These are phyloP conservation scores for Canna indica DNA, from an alignment of 176 grass and related monocot species.

Conservation along the genomic window DNA sequence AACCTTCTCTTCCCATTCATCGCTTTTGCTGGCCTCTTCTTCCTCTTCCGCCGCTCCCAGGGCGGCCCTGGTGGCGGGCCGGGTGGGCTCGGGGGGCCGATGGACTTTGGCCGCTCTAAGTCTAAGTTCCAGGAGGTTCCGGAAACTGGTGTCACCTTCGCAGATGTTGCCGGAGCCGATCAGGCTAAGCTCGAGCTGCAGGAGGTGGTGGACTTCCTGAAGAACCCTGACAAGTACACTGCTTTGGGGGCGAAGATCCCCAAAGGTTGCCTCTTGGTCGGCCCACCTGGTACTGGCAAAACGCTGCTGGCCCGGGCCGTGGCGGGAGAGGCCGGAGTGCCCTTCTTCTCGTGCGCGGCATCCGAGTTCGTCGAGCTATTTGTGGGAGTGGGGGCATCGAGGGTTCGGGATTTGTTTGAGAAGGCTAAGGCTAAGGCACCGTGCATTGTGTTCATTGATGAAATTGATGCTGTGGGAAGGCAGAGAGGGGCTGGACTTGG, in stretches of 20 bases:
- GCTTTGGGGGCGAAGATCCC: slow-evolving; percentile 86
- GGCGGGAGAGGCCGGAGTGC: slow-evolving; percentile 79
- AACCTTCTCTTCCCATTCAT: slow-evolving; percentile 91
- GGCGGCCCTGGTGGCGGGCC: slow-evolving; percentile 62
- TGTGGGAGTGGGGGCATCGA: slow-evolving; percentile 78
- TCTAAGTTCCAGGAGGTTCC: slow-evolving; percentile 98
- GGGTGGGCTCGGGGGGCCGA: slow-evolving; percentile 76
- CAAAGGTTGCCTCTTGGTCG: slow-evolving; percentile 81
- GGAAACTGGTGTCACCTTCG: slow-evolving; percentile 67
- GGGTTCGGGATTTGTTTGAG: slow-evolving; percentile 90
- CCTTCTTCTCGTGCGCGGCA: slow-evolving; percentile 89
- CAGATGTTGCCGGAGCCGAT: slow-evolving; percentile 78
- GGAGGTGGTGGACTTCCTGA: slow-evolving; percentile 90
- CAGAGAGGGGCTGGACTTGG: slow-evolving; percentile 88
- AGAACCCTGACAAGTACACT: slow-evolving; percentile 97
- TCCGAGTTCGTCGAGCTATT: slow-evolving; percentile 97
- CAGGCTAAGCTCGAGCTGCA: slow-evolving; percentile 98
- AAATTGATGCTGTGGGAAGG: slow-evolving; percentile 84
- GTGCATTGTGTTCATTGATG: slow-evolving; percentile 96
- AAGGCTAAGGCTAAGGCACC: slow-evolving; percentile 97
- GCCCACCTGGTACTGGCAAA: slow-evolving; percentile 71
- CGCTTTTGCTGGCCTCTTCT: slow-evolving; percentile 84
- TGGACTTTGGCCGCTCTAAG: slow-evolving; percentile 94
- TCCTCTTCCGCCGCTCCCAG: slow-evolving; percentile 86
- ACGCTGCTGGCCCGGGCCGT: slow-evolving; percentile 83